These are phyloP conservation scores for Ganoderma sp. DNA, from an alignment of 1,284 basidiomycete species.

Conservation along the genomic window DNA sequence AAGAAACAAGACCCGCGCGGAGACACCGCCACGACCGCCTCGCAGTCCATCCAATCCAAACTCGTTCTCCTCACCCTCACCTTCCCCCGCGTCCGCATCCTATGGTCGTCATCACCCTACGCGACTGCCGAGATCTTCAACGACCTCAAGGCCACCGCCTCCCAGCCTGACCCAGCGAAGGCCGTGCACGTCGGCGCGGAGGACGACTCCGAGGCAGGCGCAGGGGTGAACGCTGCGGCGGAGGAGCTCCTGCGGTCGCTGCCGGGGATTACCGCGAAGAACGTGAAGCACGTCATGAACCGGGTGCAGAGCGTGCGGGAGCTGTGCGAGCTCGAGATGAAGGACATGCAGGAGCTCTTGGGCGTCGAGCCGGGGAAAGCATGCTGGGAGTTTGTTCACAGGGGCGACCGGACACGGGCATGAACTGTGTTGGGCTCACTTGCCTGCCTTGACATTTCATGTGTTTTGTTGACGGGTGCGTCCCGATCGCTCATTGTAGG, in stretches of 20 bases:
- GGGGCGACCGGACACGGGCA: conserved; percentile 48
- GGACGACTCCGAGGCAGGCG: conserved; percentile 66
- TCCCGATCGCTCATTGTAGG: not conserved
- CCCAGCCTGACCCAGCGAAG: conserved; percentile 81
- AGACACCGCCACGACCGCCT: conserved; percentile 46
- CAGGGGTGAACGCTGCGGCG: conserved; percentile 73
- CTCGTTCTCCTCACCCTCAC: conserved; percentile 88
- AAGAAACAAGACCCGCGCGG: conserved; percentile 52
- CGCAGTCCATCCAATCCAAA: conserved; percentile 80
- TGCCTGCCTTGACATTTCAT: not conserved
- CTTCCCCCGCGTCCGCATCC: conserved; percentile 90
- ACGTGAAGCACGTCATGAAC: conserved; percentile 85
- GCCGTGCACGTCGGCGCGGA: conserved; percentile 86
- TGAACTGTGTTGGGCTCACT: not conserved
- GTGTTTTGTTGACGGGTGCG: not conserved
- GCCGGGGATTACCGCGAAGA: conserved; percentile 83
- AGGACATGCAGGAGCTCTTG: conserved; percentile 75
- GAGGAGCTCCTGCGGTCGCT: conserved; percentile 77
- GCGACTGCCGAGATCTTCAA: conserved; percentile 92
- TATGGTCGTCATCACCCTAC: conserved; percentile 97
- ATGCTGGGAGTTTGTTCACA: conserved; percentile 84
- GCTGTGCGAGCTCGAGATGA: conserved; percentile 71
- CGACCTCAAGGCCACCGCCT: conserved; percentile 86
- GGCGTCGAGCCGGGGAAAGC: conserved; percentile 84
- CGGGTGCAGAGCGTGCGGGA: conserved; percentile 79